Evolutionary conservation across 495 filamentous ascomycete genomes (phyloP), one percentile per base, ranked within the genome.

Genomic region (Talaromyces liani): DNA sequence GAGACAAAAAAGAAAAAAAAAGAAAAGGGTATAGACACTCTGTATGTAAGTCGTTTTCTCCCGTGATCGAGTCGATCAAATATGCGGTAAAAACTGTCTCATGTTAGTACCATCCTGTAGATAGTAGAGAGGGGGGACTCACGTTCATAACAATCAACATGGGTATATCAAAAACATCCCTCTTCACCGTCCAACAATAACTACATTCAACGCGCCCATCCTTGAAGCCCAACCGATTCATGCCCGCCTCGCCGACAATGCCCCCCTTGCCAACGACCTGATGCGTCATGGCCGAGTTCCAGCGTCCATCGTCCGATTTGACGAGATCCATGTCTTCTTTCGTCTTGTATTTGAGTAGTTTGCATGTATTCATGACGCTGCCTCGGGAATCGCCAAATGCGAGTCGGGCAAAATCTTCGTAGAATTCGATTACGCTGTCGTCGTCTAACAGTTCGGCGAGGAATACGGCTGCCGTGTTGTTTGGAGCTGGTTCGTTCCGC

Each of bases 81-180:
- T 80, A 66, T 77, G 79, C 22, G 78, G 78, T 58, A 80, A 65
- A 68, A 80, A 80, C 78, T 80, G 61, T 51, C 22, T 24, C 22
- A 2, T 24, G 22, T 24, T 24, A 24, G 22, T 24, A 24, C 22
- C 22, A 24, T 24, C 22, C 22, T 24, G 22, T 24, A 24, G 2
- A 24, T 24, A 24, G 22, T 24, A 24, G 6, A 18, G 36, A 8
- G 56, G 33, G 29, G 16, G 22, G 8, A 87, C 92, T 87, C 71
- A 96, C 94, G 77, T 97, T 97, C 79, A 97, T 92, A 69, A 96
- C 87, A 75, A 97, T 94, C 73, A 98, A 76, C 92, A 97, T 97
- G 29, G 94, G 94, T 73, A 98, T 97, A 74, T 97, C 94, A 77
- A 98, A 98, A 54, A 94, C 90, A 74, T 98, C 94, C 64, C 94